phyloP scores from a whole-genome alignment of 257 asterid genomes.

The Verbena officinalis region DNA sequence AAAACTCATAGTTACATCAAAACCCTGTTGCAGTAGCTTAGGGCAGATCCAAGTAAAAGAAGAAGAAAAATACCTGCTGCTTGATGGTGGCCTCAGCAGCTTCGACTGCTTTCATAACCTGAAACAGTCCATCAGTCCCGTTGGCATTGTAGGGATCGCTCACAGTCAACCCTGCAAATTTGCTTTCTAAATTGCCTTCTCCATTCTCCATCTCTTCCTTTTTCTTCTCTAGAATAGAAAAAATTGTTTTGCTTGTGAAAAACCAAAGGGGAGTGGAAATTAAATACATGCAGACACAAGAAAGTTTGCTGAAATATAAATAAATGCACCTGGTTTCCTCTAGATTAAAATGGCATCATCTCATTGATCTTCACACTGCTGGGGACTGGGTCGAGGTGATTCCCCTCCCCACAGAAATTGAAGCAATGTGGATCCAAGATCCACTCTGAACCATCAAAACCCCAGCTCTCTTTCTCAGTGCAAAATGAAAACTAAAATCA shows the following conservation, averaged over 20 bases:
- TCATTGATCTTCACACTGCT: not conserved
- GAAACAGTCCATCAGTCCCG: constrained; percentile 74
- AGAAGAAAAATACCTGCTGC: constrained; percentile 61
- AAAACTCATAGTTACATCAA: not conserved
- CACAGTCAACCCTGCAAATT: constrained; percentile 57
- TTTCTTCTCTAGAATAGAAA: constrained; percentile 2
- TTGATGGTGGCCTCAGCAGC: constrained; percentile 94
- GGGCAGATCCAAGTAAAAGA: not conserved
- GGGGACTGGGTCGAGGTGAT: not conserved
- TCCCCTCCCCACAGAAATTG: not conserved
- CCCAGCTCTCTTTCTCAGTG: constrained; percentile 14
- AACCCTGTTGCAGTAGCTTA: constrained; percentile 3
- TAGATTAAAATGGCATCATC: not conserved
- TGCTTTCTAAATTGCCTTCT: constrained; percentile 51
- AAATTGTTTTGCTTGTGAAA: not conserved
- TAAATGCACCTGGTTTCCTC: constrained; percentile 16
- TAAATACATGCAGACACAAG: constrained; percentile 11
- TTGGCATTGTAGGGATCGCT: constrained; percentile 49
- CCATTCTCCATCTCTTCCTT: constrained; percentile 69
- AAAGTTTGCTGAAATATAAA: constrained; percentile 9
- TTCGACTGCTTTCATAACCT: constrained; percentile 95
- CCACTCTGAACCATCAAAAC: not conserved
- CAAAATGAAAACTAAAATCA: constrained; percentile 10
- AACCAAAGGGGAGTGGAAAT: not conserved
- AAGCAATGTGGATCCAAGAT: not conserved